Evolutionary conservation across 169 alveolate species (phyloP), one percentile per base, ranked within the genome.

Genomic region (Theileria parva): DNA sequence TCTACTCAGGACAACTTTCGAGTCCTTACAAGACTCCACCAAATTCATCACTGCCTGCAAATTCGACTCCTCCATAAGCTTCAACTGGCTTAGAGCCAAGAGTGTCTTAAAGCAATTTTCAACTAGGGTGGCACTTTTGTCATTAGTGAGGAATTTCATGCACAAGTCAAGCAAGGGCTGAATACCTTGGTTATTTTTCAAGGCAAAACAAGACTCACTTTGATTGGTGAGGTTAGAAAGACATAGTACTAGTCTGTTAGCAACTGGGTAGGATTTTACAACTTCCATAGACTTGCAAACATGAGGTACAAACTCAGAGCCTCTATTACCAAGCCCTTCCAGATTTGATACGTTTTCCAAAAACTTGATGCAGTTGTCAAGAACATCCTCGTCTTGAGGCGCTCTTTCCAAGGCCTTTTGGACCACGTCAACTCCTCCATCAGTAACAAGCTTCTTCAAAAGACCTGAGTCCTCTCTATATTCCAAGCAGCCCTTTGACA

Each of bases 401-500:
- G 85, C 51, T 69, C 85, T 84, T 85, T 81, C 89, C 34, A 94
- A 74, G 28, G 93, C 92, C 74, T 87, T 89, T 76, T 89, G 94
- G 13, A 91, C 80, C 9, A 93, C 91, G 63, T 87, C 77, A 28
- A 92, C 71, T 57, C 96, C 97, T 53, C 96, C 97, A 34, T 89
- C 93, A 13, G 77, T 65, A 17, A 84, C 30, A 37, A 86, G 81
- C 81, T 88, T 91, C 64, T 92, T 79, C 25, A 84, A 55, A 5
- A 88, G 32, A 44, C 74, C 78, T 67, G 86, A 75, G 9, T 86
- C 79, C 34, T 92, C 96, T 21, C 86, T 21, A 71, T 95, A 97
- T 4, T 90, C 94, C 61, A 79, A 86, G 69, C 94, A 91, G 28
- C 94, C 94, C 27, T 89, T 93, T 23, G 97, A 89, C 95, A 95